These are phyloP conservation scores for Dendrobium catenatum DNA, from an alignment of 106 monocot genomes.

Conservation along the genomic window DNA sequence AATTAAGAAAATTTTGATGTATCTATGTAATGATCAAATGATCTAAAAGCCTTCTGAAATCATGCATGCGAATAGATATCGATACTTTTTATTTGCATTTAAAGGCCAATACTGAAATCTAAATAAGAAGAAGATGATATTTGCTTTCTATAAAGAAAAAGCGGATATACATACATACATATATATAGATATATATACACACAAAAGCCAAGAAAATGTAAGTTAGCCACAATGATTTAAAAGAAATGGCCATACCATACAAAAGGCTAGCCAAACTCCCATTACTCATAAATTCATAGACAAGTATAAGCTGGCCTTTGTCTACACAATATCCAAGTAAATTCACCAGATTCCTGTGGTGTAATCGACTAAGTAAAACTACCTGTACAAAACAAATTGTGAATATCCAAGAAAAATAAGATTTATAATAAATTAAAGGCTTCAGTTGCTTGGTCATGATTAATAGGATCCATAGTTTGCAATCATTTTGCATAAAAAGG, in stretches of 20 bases:
- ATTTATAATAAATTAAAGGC: background rate
- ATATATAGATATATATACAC: background rate
- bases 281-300: constrained; percentile 97
- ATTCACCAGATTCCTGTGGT: constrained; percentile 97
- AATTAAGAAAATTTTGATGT: too few relatives aligned
- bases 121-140: too few relatives aligned
- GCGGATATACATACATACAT: too few relatives aligned
- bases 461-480: background rate
- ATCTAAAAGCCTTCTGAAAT: too few relatives aligned
- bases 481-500: background rate
- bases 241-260: constrained; percentile 45
- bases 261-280: constrained; percentile 82
- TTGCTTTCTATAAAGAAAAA: too few relatives aligned
- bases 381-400: constrained; percentile 31
- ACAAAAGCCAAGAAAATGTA: background rate
- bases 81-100: too few relatives aligned
- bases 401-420: constrained; percentile 3
- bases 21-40: too few relatives aligned
- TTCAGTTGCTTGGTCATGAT: background rate
- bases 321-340: constrained; percentile 93
- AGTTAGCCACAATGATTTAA: constrained; percentile 1
- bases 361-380: constrained; percentile 73
- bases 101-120: too few relatives aligned
- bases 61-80: too few relatives aligned
- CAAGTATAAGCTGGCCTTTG: constrained; percentile 71